These are phyloP conservation scores for Aschersonia sp. DNA, from an alignment of 2,329 filamentous ascomycete genomes.

Conservation along the genomic window DNA sequence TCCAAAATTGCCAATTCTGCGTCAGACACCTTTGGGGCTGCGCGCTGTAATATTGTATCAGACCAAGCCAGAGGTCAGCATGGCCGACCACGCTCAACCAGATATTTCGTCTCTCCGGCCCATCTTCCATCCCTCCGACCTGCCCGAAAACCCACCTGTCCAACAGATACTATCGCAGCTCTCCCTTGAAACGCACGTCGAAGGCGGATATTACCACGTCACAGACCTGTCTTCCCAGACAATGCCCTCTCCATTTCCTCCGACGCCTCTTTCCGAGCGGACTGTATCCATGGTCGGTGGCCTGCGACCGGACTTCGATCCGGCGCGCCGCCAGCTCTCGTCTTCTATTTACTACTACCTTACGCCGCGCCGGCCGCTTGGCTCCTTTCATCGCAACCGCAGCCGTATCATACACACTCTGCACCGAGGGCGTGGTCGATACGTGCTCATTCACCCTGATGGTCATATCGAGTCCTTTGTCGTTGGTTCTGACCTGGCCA, in stretches of 20 bases:
- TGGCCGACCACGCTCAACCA: background rate
- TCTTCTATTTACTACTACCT: conserved; percentile 54
- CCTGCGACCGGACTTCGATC: conserved; percentile 20
- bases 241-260: conserved; percentile 33
- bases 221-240: conserved; percentile 39
- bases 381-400: conserved; percentile 49
- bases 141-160: background rate
- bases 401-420: conserved; percentile 50
- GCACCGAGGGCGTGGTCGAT: conserved; percentile 46
- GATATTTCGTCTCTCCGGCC: background rate
- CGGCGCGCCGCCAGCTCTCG: conserved; percentile 33
- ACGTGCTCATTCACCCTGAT: conserved; percentile 47
- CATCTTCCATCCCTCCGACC: background rate
- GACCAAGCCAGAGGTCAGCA: background rate
- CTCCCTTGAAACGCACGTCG: conserved; percentile 30
- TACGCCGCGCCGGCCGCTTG: conserved; percentile 37
- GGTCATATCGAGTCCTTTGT: conserved; percentile 48
- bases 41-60: too few relatives aligned
- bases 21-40: background rate
- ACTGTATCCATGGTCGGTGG: conserved; percentile 17
- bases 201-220: conserved; percentile 51
- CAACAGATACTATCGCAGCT: conserved; percentile 13
- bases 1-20: too few relatives aligned
- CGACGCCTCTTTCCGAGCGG: conserved; percentile 18
- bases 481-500: conserved; percentile 41